phyloP scores from a whole-genome alignment of 306 rosid genomes.

The Mucuna pruriens region DNA sequence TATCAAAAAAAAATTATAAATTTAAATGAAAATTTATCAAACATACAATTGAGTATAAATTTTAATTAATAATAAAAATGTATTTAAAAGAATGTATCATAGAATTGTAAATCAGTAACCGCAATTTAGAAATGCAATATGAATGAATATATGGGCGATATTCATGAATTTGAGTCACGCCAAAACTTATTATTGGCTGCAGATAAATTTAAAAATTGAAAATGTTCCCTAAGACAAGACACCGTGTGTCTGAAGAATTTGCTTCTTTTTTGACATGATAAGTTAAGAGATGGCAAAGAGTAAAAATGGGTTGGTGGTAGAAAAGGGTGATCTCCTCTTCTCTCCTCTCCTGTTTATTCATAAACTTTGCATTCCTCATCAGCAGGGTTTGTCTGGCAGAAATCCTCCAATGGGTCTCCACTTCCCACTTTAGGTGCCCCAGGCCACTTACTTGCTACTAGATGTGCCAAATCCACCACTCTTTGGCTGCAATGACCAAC shows the following conservation, averaged over 20 bases:
- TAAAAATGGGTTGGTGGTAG: conserved; percentile 33
- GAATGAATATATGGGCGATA: conserved; percentile 9
- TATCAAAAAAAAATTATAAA: too few species aligned
- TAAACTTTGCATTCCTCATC: conserved; percentile 96
- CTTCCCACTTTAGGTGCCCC: conserved; percentile 54
- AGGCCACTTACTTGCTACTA: conserved; percentile 92
- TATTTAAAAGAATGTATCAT: too few species aligned
- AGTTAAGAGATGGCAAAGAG: conserved; percentile 26
- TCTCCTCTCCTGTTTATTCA: conserved; percentile 52
- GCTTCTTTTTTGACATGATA: conserved; percentile 34
- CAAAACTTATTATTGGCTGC: conserved; percentile 42
- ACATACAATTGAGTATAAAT: too few species aligned
- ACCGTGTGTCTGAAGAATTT: conserved; percentile 28
- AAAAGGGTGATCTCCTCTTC: background rate
- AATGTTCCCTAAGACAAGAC: conserved; percentile 34
- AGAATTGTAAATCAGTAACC: background rate
- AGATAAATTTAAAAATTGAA: conserved; percentile 5
- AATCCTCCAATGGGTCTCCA: conserved; percentile 96
- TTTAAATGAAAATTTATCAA: too few species aligned
- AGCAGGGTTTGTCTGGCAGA: conserved; percentile 91
- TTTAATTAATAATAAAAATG: too few species aligned
- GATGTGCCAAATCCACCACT: conserved; percentile 95
- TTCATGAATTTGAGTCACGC: conserved; percentile 13
- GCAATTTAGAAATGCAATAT: conserved; percentile 23
- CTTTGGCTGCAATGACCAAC: conserved; percentile 75